Base-by-base conservation (phyloP, 176 grass and related monocot genomes). In the Triticum turgidum region DNA sequence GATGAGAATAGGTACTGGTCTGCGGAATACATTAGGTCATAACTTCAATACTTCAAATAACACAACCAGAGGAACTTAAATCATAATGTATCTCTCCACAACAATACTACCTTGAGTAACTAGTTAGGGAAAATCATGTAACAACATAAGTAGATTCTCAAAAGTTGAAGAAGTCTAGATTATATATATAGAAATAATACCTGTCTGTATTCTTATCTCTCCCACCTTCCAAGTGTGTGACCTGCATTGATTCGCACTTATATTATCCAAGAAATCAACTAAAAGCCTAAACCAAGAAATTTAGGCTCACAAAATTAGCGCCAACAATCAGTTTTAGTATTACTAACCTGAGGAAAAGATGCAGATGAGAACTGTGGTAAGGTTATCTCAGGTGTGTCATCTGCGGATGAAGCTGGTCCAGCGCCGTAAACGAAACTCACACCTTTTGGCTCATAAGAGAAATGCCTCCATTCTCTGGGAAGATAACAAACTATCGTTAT, bases 331-430 rank as follows among this genome's bases (percentile, higher is more conserved):
- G 29, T 80, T 41, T 51, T 32, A 82, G 59, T 80, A 34, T 59
- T 13, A 86, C 74, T 41, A 21, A 91, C 92, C 90, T 93, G 78
- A 29, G 97, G 94, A 84, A 96, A 82, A 86, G 97, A 86, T 58
- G 87, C 92, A 78, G 97, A 89, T 82, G 97, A 99, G 90, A 94
- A 96, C 68, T 94, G 90, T 52, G 94, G 85, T 78, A 99, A 88
- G 34, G 44, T 86, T 91, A 93, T 76, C 21, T 79, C 86, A 20
- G 49, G 47, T 11, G 82, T 35, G 44, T 77, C 72, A 74, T 80
- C 84, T 81, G 49, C 88, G 42, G 68, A 81, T 87, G 83, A 83
- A 84, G 56, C 35, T 54, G 75, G 65, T 27, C 47, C 9, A 27
- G 39, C 29, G 14, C 82, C 84, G 41, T 33, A 73, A 68, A 52